These are phyloP conservation scores for Lactarius sp. DNA, from an alignment of 768 basidiomycete species.

Conservation along the genomic window DNA sequence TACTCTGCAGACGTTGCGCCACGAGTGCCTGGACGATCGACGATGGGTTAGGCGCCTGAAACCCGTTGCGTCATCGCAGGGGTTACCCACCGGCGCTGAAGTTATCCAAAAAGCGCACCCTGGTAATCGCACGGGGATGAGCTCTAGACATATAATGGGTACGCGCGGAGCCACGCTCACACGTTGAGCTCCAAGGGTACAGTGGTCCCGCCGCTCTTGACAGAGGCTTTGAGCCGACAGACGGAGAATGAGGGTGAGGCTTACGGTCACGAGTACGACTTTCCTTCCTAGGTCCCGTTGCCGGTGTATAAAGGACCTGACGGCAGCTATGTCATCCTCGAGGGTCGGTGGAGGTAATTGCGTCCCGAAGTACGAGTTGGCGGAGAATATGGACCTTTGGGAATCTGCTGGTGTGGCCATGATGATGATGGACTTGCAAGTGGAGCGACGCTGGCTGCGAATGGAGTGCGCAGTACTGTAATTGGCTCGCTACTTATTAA, in stretches of 20 bases:
- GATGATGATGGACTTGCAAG: background rate
- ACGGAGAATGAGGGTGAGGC: constrained; percentile 30
- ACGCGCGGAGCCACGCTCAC: constrained; percentile 50
- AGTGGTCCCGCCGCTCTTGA: constrained; percentile 94
- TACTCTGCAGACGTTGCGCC: constrained; percentile 98
- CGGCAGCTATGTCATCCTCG: constrained; percentile 56
- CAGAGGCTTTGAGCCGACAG: background rate
- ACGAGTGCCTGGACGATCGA: constrained; percentile 63
- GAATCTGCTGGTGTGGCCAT: constrained; percentile 12
- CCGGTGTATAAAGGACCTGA: constrained; percentile 62
- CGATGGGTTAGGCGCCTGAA: constrained; percentile 13
- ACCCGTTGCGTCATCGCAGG: background rate
- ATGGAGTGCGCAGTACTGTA: background rate
- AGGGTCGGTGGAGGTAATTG: constrained; percentile 76
- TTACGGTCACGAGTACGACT: constrained; percentile 92
- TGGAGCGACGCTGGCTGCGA: background rate
- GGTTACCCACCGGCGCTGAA: constrained; percentile 82
- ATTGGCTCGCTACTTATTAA: background rate
- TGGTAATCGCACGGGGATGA: constrained; percentile 36
- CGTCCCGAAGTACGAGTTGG: constrained; percentile 86
- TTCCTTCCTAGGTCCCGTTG: constrained; percentile 62
- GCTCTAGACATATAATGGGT: constrained; percentile 12
- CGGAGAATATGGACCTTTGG: constrained; percentile 51
- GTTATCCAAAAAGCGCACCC: constrained; percentile 97
- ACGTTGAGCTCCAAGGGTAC: constrained; percentile 98